Percentiles rank a stretch among this genome's conserved stretches.
Conservation (phyloP, 176 grass and related monocot species). For the Raddia distichophylla region DNA sequence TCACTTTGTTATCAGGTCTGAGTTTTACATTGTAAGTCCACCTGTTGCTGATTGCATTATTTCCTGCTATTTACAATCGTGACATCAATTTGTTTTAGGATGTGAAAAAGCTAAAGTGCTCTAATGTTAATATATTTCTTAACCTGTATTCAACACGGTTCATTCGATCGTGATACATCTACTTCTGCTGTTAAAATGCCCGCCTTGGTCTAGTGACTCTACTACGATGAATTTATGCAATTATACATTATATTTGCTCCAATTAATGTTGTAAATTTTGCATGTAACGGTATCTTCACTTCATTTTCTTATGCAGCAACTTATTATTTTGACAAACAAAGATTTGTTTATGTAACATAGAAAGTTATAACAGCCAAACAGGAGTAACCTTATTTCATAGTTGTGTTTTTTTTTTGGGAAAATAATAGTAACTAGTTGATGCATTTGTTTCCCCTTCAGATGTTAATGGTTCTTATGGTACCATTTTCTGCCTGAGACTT, state of each 20-base stretch:
- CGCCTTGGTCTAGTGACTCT: not conserved
- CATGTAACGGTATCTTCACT: slow-evolving; percentile 3
- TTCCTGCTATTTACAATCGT: slow-evolving; percentile 32
- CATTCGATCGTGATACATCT: not conserved
- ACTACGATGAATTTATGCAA: not conserved
- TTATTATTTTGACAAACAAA: slow-evolving; percentile 5
- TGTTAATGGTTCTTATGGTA: slow-evolving; percentile 7
- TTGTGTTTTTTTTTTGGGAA: slow-evolving; percentile 2
- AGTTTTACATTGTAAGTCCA: not conserved
- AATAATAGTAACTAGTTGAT: slow-evolving; percentile 3
- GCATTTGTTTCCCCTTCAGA: slow-evolving; percentile 18
- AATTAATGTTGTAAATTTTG: not conserved
- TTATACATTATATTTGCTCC: not conserved
- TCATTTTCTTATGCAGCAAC: slow-evolving; percentile 15
- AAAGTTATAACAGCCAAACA: not conserved
- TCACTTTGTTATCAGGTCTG: not conserved
- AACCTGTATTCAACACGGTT: not conserved
- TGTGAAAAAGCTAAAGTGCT: not conserved
- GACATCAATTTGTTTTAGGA: slow-evolving; percentile 17
- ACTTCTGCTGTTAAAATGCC: slow-evolving; percentile 17
- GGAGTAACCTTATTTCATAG: slow-evolving; percentile 15
- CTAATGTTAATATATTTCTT: slow-evolving; percentile 5
- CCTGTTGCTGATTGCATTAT: slow-evolving; percentile 3
- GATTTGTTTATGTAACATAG: slow-evolving; percentile 23
- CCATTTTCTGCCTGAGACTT: slow-evolving; percentile 3